phyloP scores from a whole-genome alignment of 768 basidiomycete species.

The Suillus variegatus region DNA sequence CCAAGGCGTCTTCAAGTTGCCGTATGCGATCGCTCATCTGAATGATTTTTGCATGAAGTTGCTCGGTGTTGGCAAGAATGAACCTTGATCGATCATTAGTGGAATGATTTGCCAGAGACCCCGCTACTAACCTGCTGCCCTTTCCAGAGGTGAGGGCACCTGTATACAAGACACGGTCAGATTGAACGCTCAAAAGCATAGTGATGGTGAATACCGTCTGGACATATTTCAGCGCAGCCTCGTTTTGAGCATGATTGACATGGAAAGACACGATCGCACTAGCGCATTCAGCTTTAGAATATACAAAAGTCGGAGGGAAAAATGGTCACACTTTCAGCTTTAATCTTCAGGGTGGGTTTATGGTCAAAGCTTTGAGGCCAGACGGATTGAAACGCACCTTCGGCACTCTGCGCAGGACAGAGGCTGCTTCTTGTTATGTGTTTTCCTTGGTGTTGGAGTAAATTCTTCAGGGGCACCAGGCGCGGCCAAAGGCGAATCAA shows the following conservation, averaged over 20 bases:
- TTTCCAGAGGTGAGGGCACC: conserved; percentile 63
- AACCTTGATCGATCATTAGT: conserved; percentile 42
- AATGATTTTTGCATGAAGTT: conserved; percentile 63
- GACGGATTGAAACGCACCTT: conserved; percentile 39
- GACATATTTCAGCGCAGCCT: conserved; percentile 63
- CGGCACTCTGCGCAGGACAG: conserved; percentile 67
- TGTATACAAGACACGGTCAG: conserved; percentile 22
- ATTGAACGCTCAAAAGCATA: conserved; percentile 5
- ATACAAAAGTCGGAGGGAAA: background rate
- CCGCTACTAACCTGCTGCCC: conserved; percentile 54
- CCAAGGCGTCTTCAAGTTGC: conserved; percentile 62
- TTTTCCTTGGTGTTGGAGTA: conserved; percentile 12
- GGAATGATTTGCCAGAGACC: background rate
- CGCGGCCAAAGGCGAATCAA: conserved; percentile 15
- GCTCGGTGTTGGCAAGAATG: conserved; percentile 68
- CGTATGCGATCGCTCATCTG: conserved; percentile 64
- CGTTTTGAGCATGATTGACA: conserved; percentile 69
- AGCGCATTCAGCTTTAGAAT: conserved; percentile 12
- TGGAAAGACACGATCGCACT: conserved; percentile 69
- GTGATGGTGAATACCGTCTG: conserved; percentile 44
- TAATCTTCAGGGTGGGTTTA: conserved; percentile 30
- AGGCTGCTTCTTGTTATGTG: conserved; percentile 39
- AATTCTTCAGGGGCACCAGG: conserved; percentile 16
- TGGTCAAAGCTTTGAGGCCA: background rate
- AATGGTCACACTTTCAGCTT: conserved; percentile 54